phyloP scores from a whole-genome alignment of 192 early-diverging fungal species.

The Geranomyces variabilis region DNA sequence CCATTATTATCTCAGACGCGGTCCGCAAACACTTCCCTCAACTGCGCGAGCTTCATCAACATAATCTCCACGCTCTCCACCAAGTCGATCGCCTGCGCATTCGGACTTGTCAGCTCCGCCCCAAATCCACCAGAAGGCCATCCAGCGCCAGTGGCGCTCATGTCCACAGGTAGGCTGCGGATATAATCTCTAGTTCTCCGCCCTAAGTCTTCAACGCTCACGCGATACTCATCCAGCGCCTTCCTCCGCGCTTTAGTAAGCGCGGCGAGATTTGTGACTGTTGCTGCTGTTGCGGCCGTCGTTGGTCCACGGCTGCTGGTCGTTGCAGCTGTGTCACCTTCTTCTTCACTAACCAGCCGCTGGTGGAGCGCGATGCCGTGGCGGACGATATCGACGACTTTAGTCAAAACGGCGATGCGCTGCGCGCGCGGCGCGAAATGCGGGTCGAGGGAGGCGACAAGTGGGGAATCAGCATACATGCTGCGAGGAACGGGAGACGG shows the following conservation, averaged over 20 bases:
- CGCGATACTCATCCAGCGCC: slow-evolving; percentile 35
- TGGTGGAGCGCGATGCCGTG: slow-evolving; percentile 18
- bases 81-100: slow-evolving; percentile 18
- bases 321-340: neutral
- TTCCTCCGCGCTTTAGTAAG: slow-evolving; percentile 30
- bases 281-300: neutral
- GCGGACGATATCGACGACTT: slow-evolving; percentile 21
- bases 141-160: neutral
- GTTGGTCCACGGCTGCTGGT: neutral
- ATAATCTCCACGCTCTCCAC: slow-evolving; percentile 32
- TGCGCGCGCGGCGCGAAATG: neutral
- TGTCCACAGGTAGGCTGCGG: slow-evolving; percentile 3
- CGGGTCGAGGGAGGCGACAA: slow-evolving; percentile 12
- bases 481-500: neutral
- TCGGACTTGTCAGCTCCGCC: neutral
- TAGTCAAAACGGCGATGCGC: slow-evolving; percentile 1
- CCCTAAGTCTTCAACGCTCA: slow-evolving; percentile 24
- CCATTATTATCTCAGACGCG: slow-evolving; percentile 17
- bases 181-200: slow-evolving; percentile 29
- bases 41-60: slow-evolving; percentile 34
- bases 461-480: slow-evolving; percentile 3
- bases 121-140: too few relatives aligned
- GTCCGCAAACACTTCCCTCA: slow-evolving; percentile 28
- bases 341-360: neutral
- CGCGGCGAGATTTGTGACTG: slow-evolving; percentile 19